Evolutionary conservation across 169 alveolate genomes (phyloP), one percentile per base, ranked within the genome.

Genomic region (Cryptosporidium sp.): DNA sequence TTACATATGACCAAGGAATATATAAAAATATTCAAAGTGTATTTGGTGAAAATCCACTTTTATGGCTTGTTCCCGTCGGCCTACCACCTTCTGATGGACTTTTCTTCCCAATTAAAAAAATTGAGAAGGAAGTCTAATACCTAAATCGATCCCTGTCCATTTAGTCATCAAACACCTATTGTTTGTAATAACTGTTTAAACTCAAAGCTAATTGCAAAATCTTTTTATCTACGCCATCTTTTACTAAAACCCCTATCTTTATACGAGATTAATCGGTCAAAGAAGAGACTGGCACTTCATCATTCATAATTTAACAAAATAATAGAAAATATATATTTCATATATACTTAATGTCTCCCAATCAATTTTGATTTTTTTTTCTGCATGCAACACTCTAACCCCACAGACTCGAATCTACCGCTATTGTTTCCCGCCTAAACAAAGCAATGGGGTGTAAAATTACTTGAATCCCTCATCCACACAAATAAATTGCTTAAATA

Each of bases 11-110:
- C 26, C 84, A 85, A 52, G 94, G 94, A 74, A 41, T 84, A 55
- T 62, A 68, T 52, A 84, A 74, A 29, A 92, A 92, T 62, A 59
- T 85, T 12, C 91, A 65, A 43, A 85, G 86, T 50, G 92, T 87
- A 29, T 73, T 92, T 92, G 94, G 94, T 26, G 84, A 62, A 23
- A 91, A 92, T 67, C 92, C 91, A 4, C 70, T 87, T 3, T 45
- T 86, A 26, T 92, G 94, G 94, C 86, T 85, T 2, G 8, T 87
- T 3, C 94, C 94, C 8, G 87, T 87, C 55, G 94, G 93, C 9
- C 85, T 91, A 6, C 94, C 94, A 9, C 70, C 84, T 12, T 85
- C 92, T 18, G 91, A 87, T 39, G 94, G 94, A 4, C 71, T 92
- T 6, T 74, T 73, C 41, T 92, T 92, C 85, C 93, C 70, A 33